Conservation (phyloP, 192 early-diverging fungal genomes). For the Podochytrium sp. region DNA sequence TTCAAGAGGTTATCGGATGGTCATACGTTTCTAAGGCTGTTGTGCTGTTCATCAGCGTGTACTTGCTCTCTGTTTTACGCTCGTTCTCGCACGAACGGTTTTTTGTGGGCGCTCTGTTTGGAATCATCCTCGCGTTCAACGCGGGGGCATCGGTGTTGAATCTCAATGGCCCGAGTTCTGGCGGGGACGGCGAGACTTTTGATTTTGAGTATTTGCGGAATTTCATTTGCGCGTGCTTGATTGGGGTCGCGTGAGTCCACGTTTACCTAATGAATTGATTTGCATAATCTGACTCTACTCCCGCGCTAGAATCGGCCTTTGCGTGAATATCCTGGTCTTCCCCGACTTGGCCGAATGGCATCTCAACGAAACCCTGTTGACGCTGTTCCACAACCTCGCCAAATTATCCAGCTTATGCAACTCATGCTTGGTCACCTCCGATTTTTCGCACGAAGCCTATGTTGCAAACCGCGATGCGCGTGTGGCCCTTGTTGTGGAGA, state of each 20-base stretch:
- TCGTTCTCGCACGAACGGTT: background rate
- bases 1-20: background rate
- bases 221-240: background rate
- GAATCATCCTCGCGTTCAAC: background rate
- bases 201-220: background rate
- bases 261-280: background rate
- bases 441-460: background rate
- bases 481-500: background rate
- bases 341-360: conserved; percentile 20
- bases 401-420: background rate
- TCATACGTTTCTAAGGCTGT: background rate
- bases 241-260: background rate
- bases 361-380: background rate
- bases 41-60: conserved; percentile 9
- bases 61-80: conserved; percentile 9
- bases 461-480: background rate
- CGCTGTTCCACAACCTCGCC: background rate
- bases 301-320: background rate
- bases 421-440: background rate
- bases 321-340: conserved; percentile 3
- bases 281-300: background rate
- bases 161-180: background rate
- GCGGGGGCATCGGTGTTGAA: background rate
- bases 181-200: background rate
- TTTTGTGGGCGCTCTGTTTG: conserved; percentile 4